These are phyloP conservation scores for Coniochaeta sp. DNA, from an alignment of 2,329 filamentous ascomycete species.

Conservation along the genomic window DNA sequence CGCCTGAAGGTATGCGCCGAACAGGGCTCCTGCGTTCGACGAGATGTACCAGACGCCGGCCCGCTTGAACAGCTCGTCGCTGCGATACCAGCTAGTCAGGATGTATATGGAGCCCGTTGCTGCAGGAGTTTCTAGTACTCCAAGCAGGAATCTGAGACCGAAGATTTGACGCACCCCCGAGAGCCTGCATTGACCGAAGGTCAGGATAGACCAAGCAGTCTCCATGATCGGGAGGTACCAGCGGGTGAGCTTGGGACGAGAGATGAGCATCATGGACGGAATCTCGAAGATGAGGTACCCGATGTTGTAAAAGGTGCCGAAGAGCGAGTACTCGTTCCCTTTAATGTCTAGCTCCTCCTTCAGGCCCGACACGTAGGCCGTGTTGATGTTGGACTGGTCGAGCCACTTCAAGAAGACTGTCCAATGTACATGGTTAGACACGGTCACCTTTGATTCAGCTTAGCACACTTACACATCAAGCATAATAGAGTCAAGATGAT, in stretches of 20 bases:
- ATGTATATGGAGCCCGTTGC: conserved; percentile 19
- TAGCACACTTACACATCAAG: conserved; percentile 13
- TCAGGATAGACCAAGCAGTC: conserved; percentile 6
- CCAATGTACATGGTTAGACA: conserved; percentile 22
- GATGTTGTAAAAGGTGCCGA: conserved; percentile 19
- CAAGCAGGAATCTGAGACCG: conserved; percentile 17
- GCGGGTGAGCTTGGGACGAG: conserved; percentile 8
- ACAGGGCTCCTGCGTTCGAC: conserved; percentile 34
- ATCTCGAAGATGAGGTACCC: conserved; percentile 18
- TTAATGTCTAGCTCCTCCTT: conserved; percentile 24
- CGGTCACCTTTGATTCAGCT: not conserved
- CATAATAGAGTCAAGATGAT: conserved; percentile 18
- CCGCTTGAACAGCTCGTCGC: conserved; percentile 35
- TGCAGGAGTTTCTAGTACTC: conserved; percentile 11
- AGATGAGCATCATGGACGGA: conserved; percentile 16
- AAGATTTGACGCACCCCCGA: conserved; percentile 14
- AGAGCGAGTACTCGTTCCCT: conserved; percentile 21
- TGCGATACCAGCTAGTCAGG: conserved; percentile 25
- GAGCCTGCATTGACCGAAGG: conserved; percentile 9
- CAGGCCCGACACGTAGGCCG: conserved; percentile 31
- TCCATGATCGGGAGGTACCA: conserved; percentile 3
- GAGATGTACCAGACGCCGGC: conserved; percentile 40
- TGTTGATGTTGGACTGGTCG: conserved; percentile 23
- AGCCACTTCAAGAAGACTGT: conserved; percentile 23
- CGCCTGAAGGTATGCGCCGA: conserved; percentile 38